Percentiles rank a stretch among this genome's conserved stretches.
Evolutionary conservation across 2,329 filamentous ascomycete species (phyloP).

Genomic region (Fusarium goolgardi): DNA sequence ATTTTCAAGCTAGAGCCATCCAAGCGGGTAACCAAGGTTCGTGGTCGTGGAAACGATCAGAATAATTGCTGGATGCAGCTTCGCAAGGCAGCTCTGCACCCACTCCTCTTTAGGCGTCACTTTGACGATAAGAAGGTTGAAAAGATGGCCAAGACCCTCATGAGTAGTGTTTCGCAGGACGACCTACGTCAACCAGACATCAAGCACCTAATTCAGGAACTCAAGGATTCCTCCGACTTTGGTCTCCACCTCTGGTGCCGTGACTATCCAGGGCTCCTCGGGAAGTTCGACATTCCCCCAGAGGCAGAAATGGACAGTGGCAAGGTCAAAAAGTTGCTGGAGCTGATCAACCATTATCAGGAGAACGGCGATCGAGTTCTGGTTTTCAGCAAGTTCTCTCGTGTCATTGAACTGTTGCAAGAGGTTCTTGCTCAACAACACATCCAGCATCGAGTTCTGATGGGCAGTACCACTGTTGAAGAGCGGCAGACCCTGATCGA

Average conservation of each 20-base stretch:
- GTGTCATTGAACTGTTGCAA: slow-evolving; percentile 89
- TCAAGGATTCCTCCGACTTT: slow-evolving; percentile 71
- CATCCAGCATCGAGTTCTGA: slow-evolving; percentile 85
- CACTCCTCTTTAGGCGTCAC: slow-evolving; percentile 83
- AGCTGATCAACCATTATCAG: slow-evolving; percentile 78
- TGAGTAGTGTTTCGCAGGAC: slow-evolving; percentile 72
- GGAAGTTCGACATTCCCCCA: slow-evolving; percentile 64
- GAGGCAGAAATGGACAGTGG: slow-evolving; percentile 73
- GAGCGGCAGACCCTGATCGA: slow-evolving; percentile 90
- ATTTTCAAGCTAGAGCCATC: slow-evolving; percentile 73
- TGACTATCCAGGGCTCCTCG: slow-evolving; percentile 65
- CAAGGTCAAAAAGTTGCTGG: slow-evolving; percentile 84
- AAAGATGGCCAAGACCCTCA: slow-evolving; percentile 81
- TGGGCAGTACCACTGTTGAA: slow-evolving; percentile 83
- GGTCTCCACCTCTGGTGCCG: slow-evolving; percentile 74
- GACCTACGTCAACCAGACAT: slow-evolving; percentile 65
- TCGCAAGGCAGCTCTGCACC: slow-evolving; percentile 91
- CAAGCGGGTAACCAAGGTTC: slow-evolving; percentile 61
- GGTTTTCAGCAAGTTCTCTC: slow-evolving; percentile 93
- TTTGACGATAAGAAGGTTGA: slow-evolving; percentile 80
- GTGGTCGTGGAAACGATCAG: slow-evolving; percentile 62
- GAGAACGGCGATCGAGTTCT: slow-evolving; percentile 86
- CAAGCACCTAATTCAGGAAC: slow-evolving; percentile 65
- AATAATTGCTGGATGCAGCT: slow-evolving; percentile 89
- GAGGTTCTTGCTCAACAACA: slow-evolving; percentile 79